A percentile compares a stretch with the other conserved stretches of the same genome.
Conservation (phyloP, 257 asterid genomes). For the Petrea volubilis region DNA sequence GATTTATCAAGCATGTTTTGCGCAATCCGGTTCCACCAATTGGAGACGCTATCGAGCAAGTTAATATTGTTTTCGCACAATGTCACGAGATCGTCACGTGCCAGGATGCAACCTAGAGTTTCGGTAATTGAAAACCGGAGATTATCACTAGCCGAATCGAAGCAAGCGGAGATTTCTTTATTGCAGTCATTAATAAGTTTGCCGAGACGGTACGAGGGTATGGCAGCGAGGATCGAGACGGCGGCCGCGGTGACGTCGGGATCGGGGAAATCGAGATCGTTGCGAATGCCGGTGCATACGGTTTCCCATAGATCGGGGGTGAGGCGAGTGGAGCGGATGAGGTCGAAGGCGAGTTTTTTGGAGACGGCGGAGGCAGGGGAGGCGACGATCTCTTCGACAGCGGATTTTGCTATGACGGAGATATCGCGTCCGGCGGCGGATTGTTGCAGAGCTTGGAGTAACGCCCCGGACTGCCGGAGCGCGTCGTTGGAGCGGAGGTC, state of each 20-base stretch:
- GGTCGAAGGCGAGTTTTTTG: constrained; percentile 87
- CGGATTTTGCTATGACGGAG: constrained; percentile 85
- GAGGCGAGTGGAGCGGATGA: constrained; percentile 87
- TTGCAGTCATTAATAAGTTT: constrained; percentile 77
- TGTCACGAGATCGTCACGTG: constrained; percentile 91
- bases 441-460: constrained; percentile 94
- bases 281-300: constrained; percentile 74
- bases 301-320: constrained; percentile 89
- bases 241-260: constrained; percentile 97
- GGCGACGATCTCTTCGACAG: constrained; percentile 95
- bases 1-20: constrained; percentile 87
- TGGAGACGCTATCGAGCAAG: constrained; percentile 85
- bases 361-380: constrained; percentile 95
- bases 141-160: constrained; percentile 80
- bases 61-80: constrained; percentile 83
- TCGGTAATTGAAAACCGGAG: constrained; percentile 88
- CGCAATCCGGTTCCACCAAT: constrained; percentile 90
- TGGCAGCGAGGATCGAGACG: constrained; percentile 85
- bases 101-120: constrained; percentile 87
- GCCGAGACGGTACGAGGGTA: constrained; percentile 82
- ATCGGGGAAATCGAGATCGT: constrained; percentile 91
- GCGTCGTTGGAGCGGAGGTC: constrained; percentile 97
- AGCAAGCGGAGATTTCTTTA: constrained; percentile 78
- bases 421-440: constrained; percentile 94
- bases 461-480: constrained; percentile 87